Evolutionary conservation across 768 basidiomycete species (phyloP).

Genomic region (Leucocoprinus leucothites): DNA sequence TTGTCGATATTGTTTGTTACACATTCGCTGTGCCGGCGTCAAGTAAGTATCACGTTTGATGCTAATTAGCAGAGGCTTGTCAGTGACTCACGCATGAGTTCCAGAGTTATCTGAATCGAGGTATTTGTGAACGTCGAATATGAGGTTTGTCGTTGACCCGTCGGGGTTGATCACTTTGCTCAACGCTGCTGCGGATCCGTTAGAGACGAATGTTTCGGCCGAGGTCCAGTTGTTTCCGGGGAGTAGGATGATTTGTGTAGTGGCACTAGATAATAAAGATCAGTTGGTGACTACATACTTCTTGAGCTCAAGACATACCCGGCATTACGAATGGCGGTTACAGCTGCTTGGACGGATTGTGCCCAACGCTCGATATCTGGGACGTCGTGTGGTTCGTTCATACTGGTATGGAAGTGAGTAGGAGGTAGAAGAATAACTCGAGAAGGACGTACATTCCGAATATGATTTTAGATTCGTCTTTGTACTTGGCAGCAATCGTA

Average conservation of each 20-base stretch:
- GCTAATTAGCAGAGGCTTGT: too few species aligned
- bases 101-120: constrained; percentile 50
- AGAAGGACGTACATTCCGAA: constrained; percentile 42
- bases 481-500: constrained; percentile 48
- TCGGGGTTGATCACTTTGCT: constrained; percentile 42
- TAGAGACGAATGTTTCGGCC: constrained; percentile 47
- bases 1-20: constrained; percentile 50
- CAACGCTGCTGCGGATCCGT: constrained; percentile 48
- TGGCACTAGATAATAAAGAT: constrained; percentile 33
- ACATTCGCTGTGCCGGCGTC: constrained; percentile 32
- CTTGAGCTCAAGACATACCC: too few species aligned
- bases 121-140: constrained; percentile 66
- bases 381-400: constrained; percentile 66
- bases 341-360: constrained; percentile 50
- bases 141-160: constrained; percentile 39
- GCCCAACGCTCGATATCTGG: constrained; percentile 49
- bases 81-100: constrained; percentile 22
- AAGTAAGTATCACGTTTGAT: too few species aligned
- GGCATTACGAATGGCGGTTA: constrained; percentile 57
- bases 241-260: constrained; percentile 51
- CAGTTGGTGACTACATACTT: too few species aligned
- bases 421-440: neutral
- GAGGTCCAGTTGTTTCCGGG: constrained; percentile 58
- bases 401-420: constrained; percentile 26
- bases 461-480: constrained; percentile 34